Evolutionary conservation across 495 filamentous ascomycete genomes (phyloP).

Genomic region (Trichoderma gamsii): DNA sequence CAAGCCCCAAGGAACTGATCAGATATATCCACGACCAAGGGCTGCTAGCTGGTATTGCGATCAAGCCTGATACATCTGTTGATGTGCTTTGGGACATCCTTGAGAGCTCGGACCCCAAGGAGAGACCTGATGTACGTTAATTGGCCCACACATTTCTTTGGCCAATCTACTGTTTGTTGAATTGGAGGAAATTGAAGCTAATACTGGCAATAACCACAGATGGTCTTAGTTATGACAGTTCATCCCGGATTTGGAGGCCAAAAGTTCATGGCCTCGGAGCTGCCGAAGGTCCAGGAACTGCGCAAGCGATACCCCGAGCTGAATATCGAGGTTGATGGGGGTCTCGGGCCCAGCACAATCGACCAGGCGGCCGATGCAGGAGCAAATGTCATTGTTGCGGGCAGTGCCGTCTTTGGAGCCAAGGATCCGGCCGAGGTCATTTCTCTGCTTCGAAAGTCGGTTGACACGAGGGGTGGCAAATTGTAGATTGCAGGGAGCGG

Average conservation of each 20-base stretch:
- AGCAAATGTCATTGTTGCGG: constrained; percentile 96
- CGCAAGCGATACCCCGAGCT: constrained; percentile 79
- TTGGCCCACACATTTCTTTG: constrained; percentile 1
- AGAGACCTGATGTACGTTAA: constrained; percentile 77
- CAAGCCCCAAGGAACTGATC: constrained; percentile 78
- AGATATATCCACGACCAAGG: constrained; percentile 80
- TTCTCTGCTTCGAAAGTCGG: constrained; percentile 65
- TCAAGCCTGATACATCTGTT: constrained; percentile 87
- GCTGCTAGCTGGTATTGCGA: constrained; percentile 88
- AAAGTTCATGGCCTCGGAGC: constrained; percentile 92
- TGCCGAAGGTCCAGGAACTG: constrained; percentile 86
- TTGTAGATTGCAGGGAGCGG: constrained; percentile 17
- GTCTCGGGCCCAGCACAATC: constrained; percentile 79
- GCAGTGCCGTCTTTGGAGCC: constrained; percentile 94
- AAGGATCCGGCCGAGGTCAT: constrained; percentile 83
- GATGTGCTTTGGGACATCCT: constrained; percentile 89
- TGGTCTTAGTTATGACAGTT: constrained; percentile 98
- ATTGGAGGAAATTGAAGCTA: neutral
- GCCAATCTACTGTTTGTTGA: no score
- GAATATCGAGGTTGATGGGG: constrained; percentile 96
- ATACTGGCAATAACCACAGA: constrained; percentile 46
- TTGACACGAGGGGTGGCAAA: constrained; percentile 53
- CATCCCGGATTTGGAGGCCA: constrained; percentile 97
- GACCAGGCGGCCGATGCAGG: constrained; percentile 92
- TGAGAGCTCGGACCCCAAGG: constrained; percentile 59